Percentiles rank a stretch among this genome's conserved stretches.
These are phyloP conservation scores for Emericellopsis atlantica DNA, from an alignment of 2,329 filamentous ascomycete genomes.

Conservation along the genomic window DNA sequence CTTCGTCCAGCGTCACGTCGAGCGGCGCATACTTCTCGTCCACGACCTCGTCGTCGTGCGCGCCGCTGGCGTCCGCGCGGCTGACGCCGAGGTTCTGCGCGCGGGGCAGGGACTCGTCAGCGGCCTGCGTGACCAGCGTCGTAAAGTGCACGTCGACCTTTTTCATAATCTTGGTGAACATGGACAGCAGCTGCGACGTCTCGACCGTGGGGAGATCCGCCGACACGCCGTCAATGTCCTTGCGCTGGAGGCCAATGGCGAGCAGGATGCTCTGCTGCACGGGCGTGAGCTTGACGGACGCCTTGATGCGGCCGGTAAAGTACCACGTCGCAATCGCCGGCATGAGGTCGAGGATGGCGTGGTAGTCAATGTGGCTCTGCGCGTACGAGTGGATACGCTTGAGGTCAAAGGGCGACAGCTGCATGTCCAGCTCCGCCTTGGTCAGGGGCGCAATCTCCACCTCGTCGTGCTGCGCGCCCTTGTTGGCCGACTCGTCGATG, in stretches of 20 bases:
- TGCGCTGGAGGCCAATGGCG: conserved; percentile 83
- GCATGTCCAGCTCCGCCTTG: conserved; percentile 63
- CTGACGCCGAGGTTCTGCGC: conserved; percentile 44
- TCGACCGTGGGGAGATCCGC: conserved; percentile 61
- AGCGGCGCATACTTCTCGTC: conserved; percentile 59
- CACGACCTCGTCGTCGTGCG: conserved; percentile 56
- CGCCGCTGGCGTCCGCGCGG: conserved; percentile 44
- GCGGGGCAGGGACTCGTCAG: conserved; percentile 52
- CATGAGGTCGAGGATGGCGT: conserved; percentile 88
- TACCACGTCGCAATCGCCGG: conserved; percentile 72
- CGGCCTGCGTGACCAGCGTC: conserved; percentile 59
- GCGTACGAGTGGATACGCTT: conserved; percentile 93
- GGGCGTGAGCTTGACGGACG: conserved; percentile 58
- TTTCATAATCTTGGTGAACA: conserved; percentile 93
- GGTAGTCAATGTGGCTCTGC: conserved; percentile 95
- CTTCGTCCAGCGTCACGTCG: conserved; percentile 61
- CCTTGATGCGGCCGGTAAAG: conserved; percentile 65
- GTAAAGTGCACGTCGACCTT: conserved; percentile 77
- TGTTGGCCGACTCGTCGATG: conserved; percentile 70
- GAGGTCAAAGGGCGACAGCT: conserved; percentile 83
- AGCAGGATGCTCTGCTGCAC: conserved; percentile 80
- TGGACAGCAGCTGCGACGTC: conserved; percentile 72
- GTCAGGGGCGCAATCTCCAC: conserved; percentile 40
- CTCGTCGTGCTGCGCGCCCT: conserved; percentile 60
- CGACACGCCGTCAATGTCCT: conserved; percentile 69